Percentiles rank a stretch among this genome's conserved stretches.
These are phyloP conservation scores for Boletus bicolor DNA, from an alignment of 768 basidiomycete species.

Conservation along the genomic window DNA sequence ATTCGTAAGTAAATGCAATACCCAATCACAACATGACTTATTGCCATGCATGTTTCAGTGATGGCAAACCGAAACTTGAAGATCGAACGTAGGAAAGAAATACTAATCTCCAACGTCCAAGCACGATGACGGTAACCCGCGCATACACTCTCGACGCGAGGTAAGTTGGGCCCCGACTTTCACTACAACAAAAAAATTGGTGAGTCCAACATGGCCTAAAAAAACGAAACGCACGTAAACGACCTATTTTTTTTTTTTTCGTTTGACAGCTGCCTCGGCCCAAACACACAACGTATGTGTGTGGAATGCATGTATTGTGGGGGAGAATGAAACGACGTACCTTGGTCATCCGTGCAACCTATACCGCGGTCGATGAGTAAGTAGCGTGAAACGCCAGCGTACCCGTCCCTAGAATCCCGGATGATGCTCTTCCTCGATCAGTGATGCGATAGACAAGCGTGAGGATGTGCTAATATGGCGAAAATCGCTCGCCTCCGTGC, in stretches of 20 bases:
- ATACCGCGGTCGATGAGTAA: not conserved
- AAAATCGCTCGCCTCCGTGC: conserved; percentile 67
- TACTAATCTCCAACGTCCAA: not conserved
- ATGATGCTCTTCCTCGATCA: conserved; percentile 73
- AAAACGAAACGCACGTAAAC: conserved; percentile 50
- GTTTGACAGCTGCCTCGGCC: conserved; percentile 49
- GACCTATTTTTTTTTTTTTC: conserved; percentile 74
- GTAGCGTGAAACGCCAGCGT: conserved; percentile 22
- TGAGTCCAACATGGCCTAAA: not conserved
- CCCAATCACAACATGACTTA: too few relatives aligned
- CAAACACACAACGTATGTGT: too few relatives aligned
- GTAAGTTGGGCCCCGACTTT: conserved; percentile 38
- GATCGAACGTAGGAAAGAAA: not conserved
- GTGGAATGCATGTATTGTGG: not conserved
- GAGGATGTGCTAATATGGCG: conserved; percentile 66
- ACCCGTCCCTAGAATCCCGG: conserved; percentile 75
- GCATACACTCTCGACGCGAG: not conserved
- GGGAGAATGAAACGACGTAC: conserved; percentile 28
- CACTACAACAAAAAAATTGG: conserved; percentile 29
- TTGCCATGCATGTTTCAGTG: too few relatives aligned
- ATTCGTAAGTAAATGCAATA: too few relatives aligned
- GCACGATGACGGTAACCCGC: too few relatives aligned
- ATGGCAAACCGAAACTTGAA: too few relatives aligned
- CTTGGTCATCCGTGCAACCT: conserved; percentile 48
- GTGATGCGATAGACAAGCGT: conserved; percentile 82